phyloP scores from a whole-genome alignment of 2,329 filamentous ascomycete species.

The Xylariales sp. region DNA sequence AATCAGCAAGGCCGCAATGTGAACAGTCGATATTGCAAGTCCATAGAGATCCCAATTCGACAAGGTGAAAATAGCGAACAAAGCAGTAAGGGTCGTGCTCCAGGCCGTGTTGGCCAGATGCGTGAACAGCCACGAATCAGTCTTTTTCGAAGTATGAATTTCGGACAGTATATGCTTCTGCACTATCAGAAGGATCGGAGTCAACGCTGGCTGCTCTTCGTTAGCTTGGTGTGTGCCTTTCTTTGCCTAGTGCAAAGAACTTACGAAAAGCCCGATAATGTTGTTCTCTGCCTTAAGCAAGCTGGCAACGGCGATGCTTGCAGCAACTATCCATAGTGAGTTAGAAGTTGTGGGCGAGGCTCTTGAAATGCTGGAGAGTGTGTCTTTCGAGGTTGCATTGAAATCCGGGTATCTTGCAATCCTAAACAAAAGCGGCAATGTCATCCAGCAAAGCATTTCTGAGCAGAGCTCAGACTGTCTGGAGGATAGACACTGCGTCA shows the following conservation, averaged over 20 bases:
- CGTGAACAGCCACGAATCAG: slow-evolving; percentile 11
- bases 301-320: slow-evolving; percentile 10
- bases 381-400: neutral
- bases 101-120: slow-evolving; percentile 16
- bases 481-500: slow-evolving; percentile 14
- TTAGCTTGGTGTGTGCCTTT: neutral
- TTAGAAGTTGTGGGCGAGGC: neutral
- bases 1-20: slow-evolving; percentile 23
- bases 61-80: slow-evolving; percentile 20
- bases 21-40: slow-evolving; percentile 22
- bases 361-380: neutral
- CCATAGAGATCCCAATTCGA: slow-evolving; percentile 22
- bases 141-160: neutral
- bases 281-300: slow-evolving; percentile 13
- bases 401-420: neutral
- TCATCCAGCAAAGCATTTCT: slow-evolving; percentile 24
- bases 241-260: neutral
- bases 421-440: slow-evolving; percentile 18
- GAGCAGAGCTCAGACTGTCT: slow-evolving; percentile 22
- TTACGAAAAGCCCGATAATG: slow-evolving; percentile 1
- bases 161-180: slow-evolving; percentile 17
- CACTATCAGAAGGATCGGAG: slow-evolving; percentile 24
- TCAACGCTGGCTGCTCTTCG: slow-evolving; percentile 24
- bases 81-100: slow-evolving; percentile 19
- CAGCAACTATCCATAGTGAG: neutral